These are phyloP conservation scores for Aureobasidium sp. DNA, from an alignment of 2,329 filamentous ascomycete genomes.

Conservation along the genomic window DNA sequence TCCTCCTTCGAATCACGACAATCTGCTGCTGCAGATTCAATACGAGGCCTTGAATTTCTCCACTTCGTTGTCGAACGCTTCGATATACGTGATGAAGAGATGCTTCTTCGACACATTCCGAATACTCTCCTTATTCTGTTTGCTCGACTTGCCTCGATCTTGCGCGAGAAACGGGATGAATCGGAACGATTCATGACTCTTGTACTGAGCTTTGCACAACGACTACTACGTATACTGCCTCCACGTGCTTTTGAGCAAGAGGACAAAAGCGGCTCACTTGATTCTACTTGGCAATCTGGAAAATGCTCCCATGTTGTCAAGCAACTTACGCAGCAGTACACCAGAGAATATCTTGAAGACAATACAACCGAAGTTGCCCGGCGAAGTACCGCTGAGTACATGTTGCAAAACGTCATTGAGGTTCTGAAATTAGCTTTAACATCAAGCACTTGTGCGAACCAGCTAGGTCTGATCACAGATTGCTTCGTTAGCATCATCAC, in stretches of 20 bases:
- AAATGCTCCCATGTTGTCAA: background rate
- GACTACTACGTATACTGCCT: slow-evolving; percentile 25
- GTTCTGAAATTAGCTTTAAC: background rate
- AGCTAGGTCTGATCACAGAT: slow-evolving; percentile 7
- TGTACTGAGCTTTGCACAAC: slow-evolving; percentile 17
- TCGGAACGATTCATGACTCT: slow-evolving; percentile 20
- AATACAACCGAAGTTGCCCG: background rate
- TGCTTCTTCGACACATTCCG: slow-evolving; percentile 80
- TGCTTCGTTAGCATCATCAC: slow-evolving; percentile 6
- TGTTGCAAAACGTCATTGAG: background rate
- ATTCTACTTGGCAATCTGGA: background rate
- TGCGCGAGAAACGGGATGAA: background rate
- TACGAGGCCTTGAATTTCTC: slow-evolving; percentile 61
- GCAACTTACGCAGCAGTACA: slow-evolving; percentile 6
- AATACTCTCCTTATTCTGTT: slow-evolving; percentile 58
- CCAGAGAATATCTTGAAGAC: slow-evolving; percentile 1
- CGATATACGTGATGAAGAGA: slow-evolving; percentile 92
- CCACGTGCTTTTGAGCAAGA: slow-evolving; percentile 16
- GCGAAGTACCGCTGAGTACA: background rate
- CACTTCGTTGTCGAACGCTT: slow-evolving; percentile 81
- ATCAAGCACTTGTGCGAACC: background rate
- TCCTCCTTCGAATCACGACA: slow-evolving; percentile 32
- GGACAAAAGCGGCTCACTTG: background rate
- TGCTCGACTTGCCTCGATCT: slow-evolving; percentile 31
- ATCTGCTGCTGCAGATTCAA: slow-evolving; percentile 52